A percentile compares a stretch with the other conserved stretches of the same genome.
Evolutionary conservation across 1,284 basidiomycete genomes (phyloP).

Genomic region (Ceratorhiza oryzae-sativae): DNA sequence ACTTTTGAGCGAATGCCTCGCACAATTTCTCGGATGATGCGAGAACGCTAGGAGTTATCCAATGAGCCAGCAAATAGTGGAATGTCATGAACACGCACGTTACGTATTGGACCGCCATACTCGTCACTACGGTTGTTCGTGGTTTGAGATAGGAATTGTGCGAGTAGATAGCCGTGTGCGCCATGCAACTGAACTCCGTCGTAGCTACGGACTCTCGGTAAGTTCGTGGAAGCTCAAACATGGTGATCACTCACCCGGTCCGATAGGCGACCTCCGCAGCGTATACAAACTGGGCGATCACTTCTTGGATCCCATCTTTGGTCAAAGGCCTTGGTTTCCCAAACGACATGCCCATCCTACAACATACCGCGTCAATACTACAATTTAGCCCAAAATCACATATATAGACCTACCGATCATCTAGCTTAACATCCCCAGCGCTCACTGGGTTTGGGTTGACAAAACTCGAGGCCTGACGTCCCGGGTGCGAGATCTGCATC

Average conservation of each 20-base stretch:
- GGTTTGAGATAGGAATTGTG: slow-evolving; percentile 49
- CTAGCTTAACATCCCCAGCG: slow-evolving; percentile 47
- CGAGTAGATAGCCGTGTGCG: slow-evolving; percentile 48
- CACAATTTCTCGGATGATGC: slow-evolving; percentile 52
- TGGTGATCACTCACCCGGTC: slow-evolving; percentile 45
- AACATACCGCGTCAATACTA: neutral
- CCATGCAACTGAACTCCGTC: slow-evolving; percentile 51
- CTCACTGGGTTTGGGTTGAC: slow-evolving; percentile 49
- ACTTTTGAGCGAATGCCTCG: slow-evolving; percentile 51
- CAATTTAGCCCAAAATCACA: neutral
- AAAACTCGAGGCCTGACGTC: slow-evolving; percentile 45
- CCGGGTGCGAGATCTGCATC: slow-evolving; percentile 55
- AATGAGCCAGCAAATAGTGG: neutral
- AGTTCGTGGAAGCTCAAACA: neutral
- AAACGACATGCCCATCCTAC: slow-evolving; percentile 47
- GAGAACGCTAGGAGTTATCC: slow-evolving; percentile 48
- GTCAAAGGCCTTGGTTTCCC: slow-evolving; percentile 48
- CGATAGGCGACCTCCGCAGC: slow-evolving; percentile 51
- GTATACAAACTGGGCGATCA: slow-evolving; percentile 51
- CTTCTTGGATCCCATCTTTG: slow-evolving; percentile 48
- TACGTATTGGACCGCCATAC: slow-evolving; percentile 49
- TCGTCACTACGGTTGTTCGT: slow-evolving; percentile 53
- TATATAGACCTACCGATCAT: slow-evolving; percentile 1
- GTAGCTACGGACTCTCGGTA: neutral
- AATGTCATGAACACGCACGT: neutral